Percentiles rank a stretch among this genome's conserved stretches.
Conservation (phyloP, 2,329 filamentous ascomycete genomes). For the Pseudohalonectria lignicola region DNA sequence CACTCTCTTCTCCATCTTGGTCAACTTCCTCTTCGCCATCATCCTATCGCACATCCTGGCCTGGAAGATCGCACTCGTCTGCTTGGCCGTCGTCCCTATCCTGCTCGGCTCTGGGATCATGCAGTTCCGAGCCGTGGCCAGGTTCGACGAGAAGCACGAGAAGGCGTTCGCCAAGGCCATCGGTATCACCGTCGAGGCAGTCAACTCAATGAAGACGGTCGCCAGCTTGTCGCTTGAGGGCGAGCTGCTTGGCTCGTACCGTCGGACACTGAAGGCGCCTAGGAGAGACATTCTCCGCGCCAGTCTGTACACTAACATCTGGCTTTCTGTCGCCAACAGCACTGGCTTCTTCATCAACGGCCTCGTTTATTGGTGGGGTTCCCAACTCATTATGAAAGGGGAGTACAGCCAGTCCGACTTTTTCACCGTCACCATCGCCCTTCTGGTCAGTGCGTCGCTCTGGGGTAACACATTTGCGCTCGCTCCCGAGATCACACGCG, state of each 20-base stretch:
- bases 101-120: constrained; percentile 59
- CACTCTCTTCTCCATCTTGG: constrained; percentile 53
- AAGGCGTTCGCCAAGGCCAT: constrained; percentile 54
- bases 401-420: constrained; percentile 57
- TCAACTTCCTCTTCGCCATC: constrained; percentile 59
- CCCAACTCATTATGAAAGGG: constrained; percentile 56
- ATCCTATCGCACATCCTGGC: constrained; percentile 60
- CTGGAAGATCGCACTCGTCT: constrained; percentile 68
- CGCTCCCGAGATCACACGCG: constrained; percentile 62
- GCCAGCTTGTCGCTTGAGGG: constrained; percentile 42
- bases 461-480: constrained; percentile 68
- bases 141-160: constrained; percentile 52
- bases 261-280: constrained; percentile 33
- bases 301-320: constrained; percentile 42
- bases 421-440: constrained; percentile 60
- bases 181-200: constrained; percentile 55
- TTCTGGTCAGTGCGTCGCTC: constrained; percentile 62
- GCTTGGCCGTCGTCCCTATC: constrained; percentile 56
- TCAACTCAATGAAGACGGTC: constrained; percentile 54
- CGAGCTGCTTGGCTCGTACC: constrained; percentile 41
- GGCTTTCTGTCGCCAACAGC: constrained; percentile 49
- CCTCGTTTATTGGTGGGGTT: constrained; percentile 72
- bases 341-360: constrained; percentile 60
- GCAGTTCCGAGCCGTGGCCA: constrained; percentile 51
- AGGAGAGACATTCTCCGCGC: constrained; percentile 42